Evolutionary conservation across 78 protist species (phyloP), one percentile per base, ranked within the genome.

Genomic region (Emiliania huxleyi): DNA sequence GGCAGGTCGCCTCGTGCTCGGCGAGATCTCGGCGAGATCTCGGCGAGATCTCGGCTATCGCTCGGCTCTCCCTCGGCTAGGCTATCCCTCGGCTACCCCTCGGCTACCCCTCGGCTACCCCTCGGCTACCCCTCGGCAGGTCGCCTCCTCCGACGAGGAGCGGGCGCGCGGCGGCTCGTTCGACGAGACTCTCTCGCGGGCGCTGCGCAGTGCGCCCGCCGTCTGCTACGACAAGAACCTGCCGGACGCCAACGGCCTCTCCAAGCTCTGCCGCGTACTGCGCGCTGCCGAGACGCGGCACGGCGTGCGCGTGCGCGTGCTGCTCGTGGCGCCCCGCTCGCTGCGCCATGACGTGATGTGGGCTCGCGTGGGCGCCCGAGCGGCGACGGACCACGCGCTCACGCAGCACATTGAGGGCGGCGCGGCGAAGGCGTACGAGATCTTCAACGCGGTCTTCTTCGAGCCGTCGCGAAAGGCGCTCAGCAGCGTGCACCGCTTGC

Each of bases 161-260:
- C 33, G 49, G 8, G 46, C 52, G 46, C 87, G 87, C 0, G 35
- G 18, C 4, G 22, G 35, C 52, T 1, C 1, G 18, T 79, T 79
- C 52, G 52, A 43, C 85, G 46, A 6, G 45, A 3, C 43, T n/a
- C 87, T 79, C 52, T 33, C 46, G 19, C 0, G 4, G 55, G 3
- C 21, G 87, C 37, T 43, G 12, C 87, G 52, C 37, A 15, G 6
- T 29, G 35, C 0, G 3, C 21, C 48, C 37, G 33, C 25, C 21
- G 87, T 79, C n/a, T 11, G 52, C n/a, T 40, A 40, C 35, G 87
- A 79, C 87, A 79, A 79, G 87, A 79, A 79, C 52, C 19, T 79
- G 38, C 87, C 87, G 37, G 35, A 79, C 87, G 87, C 52, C 33
- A n/a, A 0, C 38, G 45, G 55, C 18, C 25, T 79, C 37, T 8